Base-by-base conservation (phyloP, 2,329 filamentous ascomycete genomes). In the Periconia macrospinosa region DNA sequence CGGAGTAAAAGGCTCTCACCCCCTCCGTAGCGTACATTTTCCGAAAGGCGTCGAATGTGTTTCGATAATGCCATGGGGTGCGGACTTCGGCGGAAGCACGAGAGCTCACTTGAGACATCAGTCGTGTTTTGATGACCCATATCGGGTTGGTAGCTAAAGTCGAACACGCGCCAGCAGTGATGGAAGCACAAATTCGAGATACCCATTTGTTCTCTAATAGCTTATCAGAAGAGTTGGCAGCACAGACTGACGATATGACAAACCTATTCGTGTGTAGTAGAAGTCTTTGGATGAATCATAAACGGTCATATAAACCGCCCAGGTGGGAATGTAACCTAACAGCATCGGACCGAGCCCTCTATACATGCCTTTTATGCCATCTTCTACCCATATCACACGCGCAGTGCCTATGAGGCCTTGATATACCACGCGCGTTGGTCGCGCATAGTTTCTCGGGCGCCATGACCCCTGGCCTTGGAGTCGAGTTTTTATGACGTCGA, bases 401-500 rank as follows among this genome's bases (percentile, higher is more conserved):
- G 90, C 92, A 0, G 93, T 97, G 42, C 94, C 94, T 9, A 95
- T 69, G 67, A 99, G 83, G 7, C 94, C 94, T 58, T 88, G 87
- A 73, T 99, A 99, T 47, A 94, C 73, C 18, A 77, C 76, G 47
- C 78, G 80, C 9, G 80, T 71, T n/a, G 78, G 75, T 56, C 76
- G 72, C 27, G 62, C 79, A 71, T 79, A 55, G 75, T 79, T 64
- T 77, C 81, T 69, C 74, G 75, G 61, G 77, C 82, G 62, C 74
- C 96, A 95, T 18, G 91, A 90, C 59, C 93, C 93, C 73, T 97
- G 94, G 15, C 92, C 93, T 74, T 99, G 94, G 56, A 99, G 78
- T 76, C 97, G 97, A 43, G 94, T 99, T 80, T 99, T 99, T 76
- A 99, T 97, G 58, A 99, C 94, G 80, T 99, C 94, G 63, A 99